These are phyloP conservation scores for Venturia aucupariae DNA, from an alignment of 2,329 filamentous ascomycete genomes.

Conservation along the genomic window DNA sequence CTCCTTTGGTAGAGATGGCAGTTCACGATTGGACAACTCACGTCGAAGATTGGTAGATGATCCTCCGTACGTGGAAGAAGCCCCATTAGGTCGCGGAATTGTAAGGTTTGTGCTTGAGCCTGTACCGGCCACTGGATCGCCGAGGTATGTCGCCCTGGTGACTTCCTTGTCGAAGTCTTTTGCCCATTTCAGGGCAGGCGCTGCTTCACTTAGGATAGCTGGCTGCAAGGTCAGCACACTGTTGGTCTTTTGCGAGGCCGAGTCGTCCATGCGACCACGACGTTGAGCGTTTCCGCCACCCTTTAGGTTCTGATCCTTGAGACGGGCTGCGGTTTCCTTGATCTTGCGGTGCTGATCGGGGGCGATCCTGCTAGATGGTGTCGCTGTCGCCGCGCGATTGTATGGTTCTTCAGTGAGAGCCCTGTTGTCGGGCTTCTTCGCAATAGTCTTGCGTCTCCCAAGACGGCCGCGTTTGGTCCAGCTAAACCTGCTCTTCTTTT, in stretches of 20 bases:
- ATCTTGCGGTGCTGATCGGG: conserved; percentile 90
- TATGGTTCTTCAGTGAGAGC: conserved; percentile 41
- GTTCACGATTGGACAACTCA: conserved; percentile 28
- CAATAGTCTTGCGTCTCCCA: conserved; percentile 44
- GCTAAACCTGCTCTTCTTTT: conserved; percentile 92
- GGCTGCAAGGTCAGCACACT: conserved; percentile 86
- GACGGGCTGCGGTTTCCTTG: conserved; percentile 76
- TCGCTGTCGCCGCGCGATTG: conserved; percentile 39
- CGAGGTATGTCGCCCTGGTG: conserved; percentile 77
- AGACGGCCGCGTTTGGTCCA: conserved; percentile 63
- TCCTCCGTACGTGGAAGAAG: neutral
- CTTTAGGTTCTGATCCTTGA: conserved; percentile 58
- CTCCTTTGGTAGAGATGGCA: conserved; percentile 33
- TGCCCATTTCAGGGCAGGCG: conserved; percentile 93
- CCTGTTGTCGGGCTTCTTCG: conserved; percentile 33
- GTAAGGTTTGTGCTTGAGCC: conserved; percentile 36
- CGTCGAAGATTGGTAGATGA: conserved; percentile 6
- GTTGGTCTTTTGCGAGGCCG: conserved; percentile 63
- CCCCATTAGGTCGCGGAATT: conserved; percentile 1
- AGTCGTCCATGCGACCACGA: conserved; percentile 45
- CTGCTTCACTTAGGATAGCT: conserved; percentile 74
- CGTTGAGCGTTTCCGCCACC: conserved; percentile 43
- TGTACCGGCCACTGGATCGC: conserved; percentile 61
- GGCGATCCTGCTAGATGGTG: conserved; percentile 66
- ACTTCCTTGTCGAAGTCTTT: conserved; percentile 88